A percentile compares a stretch with the other conserved stretches of the same genome.
Evolutionary conservation across 1,139 yeast species (phyloP).

Genomic region (Pichiaceae sp.): DNA sequence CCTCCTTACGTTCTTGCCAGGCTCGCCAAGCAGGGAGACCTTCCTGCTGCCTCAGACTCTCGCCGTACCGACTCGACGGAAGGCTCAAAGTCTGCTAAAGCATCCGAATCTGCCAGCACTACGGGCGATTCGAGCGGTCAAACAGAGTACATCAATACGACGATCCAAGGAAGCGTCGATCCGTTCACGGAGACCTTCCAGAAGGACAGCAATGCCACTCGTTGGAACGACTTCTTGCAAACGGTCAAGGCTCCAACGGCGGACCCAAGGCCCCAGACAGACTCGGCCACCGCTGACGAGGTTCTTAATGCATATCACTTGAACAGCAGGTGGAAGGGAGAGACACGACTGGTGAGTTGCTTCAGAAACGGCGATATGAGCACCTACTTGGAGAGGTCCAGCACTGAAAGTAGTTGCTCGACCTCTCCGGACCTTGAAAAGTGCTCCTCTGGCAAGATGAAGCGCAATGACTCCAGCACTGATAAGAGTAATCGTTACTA

Average conservation of each 20-base stretch:
- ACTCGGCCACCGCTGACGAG: not conserved
- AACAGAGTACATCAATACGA: constrained; percentile 1
- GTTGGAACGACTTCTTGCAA: constrained; percentile 21
- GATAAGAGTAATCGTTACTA: constrained; percentile 12
- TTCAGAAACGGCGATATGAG: constrained; percentile 30
- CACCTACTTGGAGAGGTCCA: not conserved
- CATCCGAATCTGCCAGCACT: not conserved
- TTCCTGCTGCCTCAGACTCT: not conserved
- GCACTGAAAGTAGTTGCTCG: not conserved
- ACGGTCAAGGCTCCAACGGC: constrained; percentile 12
- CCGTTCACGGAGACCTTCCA: constrained; percentile 20
- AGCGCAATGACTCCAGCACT: constrained; percentile 13
- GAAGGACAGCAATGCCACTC: constrained; percentile 9
- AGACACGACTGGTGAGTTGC: constrained; percentile 47
- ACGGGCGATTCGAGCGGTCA: not conserved
- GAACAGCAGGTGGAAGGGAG: constrained; percentile 62
- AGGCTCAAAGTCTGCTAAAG: no score
- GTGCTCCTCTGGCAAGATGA: not conserved
- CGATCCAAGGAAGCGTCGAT: constrained; percentile 11
- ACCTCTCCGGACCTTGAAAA: not conserved
- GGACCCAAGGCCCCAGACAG: constrained; percentile 1
- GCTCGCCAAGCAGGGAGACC: constrained; percentile 28
- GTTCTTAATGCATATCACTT: constrained; percentile 21
- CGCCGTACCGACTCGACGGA: no score
- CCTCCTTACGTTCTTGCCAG: constrained; percentile 58